These are phyloP conservation scores for Somion occarium DNA, from an alignment of 1,284 basidiomycete species.

Conservation along the genomic window DNA sequence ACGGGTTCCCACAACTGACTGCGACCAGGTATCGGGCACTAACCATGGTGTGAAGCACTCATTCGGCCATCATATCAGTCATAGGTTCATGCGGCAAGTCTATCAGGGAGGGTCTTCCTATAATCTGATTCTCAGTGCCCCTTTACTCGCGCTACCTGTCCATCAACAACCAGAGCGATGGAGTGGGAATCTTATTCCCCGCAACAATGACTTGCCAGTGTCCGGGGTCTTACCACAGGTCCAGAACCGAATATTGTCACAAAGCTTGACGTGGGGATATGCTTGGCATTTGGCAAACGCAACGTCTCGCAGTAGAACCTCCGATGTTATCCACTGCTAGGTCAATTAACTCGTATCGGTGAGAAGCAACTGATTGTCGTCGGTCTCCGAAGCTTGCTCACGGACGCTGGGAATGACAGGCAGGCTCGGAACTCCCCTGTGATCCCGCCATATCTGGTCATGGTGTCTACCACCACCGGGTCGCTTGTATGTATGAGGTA, in stretches of 20 bases:
- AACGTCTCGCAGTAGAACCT: conserved; percentile 4
- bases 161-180: background rate
- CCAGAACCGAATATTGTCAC: conserved; percentile 3
- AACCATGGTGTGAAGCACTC: background rate
- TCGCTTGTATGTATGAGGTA: conserved; percentile 1
- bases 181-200: background rate
- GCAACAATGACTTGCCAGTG: background rate
- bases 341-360: conserved; percentile 3
- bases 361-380: conserved; percentile 5
- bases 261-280: conserved; percentile 4
- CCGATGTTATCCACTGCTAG: conserved; percentile 3
- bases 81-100: background rate
- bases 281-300: conserved; percentile 7
- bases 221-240: conserved; percentile 1
- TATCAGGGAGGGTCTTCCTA: background rate
- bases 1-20: background rate
- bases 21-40: background rate
- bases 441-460: background rate
- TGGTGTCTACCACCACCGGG: background rate
- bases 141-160: background rate
- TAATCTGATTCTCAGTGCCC: background rate
- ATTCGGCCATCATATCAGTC: background rate
- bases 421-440: background rate
- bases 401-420: conserved; percentile 3
- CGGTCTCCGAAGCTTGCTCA: background rate